Percentiles rank a stretch among this genome's conserved stretches.
These are phyloP conservation scores for Davidsoniella eucalypti DNA, from an alignment of 2,329 filamentous ascomycete genomes.

Conservation along the genomic window DNA sequence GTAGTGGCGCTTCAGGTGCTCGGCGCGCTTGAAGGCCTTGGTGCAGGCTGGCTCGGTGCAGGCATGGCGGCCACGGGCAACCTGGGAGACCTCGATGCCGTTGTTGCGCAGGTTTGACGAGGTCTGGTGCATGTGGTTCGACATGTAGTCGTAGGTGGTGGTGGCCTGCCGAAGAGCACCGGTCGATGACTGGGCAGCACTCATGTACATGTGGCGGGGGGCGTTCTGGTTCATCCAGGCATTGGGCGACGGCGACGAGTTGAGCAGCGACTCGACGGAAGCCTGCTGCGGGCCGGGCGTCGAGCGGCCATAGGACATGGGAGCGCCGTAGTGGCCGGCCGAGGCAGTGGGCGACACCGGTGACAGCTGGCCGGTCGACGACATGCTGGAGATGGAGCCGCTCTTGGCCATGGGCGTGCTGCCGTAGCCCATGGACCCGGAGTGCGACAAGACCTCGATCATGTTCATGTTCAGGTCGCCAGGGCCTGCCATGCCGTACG, in stretches of 20 bases:
- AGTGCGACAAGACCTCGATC: neutral
- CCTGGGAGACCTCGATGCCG: constrained; percentile 12
- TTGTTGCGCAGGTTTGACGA: constrained; percentile 6
- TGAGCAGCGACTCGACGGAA: constrained; percentile 9
- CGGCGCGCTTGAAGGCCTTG: constrained; percentile 34
- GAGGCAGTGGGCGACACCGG: constrained; percentile 6
- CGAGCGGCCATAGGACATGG: neutral
- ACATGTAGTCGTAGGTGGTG: neutral
- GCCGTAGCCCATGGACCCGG: neutral
- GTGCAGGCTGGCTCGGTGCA: constrained; percentile 31
- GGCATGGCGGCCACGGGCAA: constrained; percentile 24
- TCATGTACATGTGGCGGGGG: constrained; percentile 7
- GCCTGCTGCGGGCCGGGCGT: constrained; percentile 2
- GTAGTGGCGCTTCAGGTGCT: constrained; percentile 39
- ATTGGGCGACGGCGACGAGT: constrained; percentile 9
- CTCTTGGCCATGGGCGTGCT: constrained; percentile 8
- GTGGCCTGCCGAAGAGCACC: constrained; percentile 2
- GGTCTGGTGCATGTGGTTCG: constrained; percentile 6
- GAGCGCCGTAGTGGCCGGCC: neutral
- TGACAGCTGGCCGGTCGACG: constrained; percentile 7
- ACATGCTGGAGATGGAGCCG: constrained; percentile 8
- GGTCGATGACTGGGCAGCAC: constrained; percentile 1
- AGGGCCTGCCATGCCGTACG: constrained; percentile 3
- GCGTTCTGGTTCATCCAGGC: neutral
- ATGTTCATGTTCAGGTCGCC: neutral